These are phyloP conservation scores for Tubosaeta sp. DNA, from an alignment of 768 basidiomycete genomes.

Conservation along the genomic window DNA sequence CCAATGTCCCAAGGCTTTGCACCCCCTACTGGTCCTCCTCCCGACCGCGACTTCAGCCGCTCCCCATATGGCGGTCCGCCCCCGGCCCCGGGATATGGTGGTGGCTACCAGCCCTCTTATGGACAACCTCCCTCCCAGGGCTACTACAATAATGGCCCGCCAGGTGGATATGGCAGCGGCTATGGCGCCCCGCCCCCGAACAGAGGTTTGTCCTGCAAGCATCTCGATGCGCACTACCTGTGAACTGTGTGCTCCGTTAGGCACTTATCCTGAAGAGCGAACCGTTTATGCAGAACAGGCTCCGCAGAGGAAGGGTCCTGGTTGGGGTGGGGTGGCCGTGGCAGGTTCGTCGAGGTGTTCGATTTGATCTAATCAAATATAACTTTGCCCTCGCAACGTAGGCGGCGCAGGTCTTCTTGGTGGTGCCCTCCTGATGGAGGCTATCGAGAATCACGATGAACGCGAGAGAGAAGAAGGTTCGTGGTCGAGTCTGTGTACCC, in stretches of 20 bases:
- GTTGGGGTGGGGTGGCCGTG: slow-evolving; percentile 44
- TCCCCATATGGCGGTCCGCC: slow-evolving; percentile 25
- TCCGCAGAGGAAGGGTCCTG: slow-evolving; percentile 43
- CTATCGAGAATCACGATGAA: slow-evolving; percentile 42
- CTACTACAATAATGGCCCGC: slow-evolving; percentile 15
- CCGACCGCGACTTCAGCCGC: slow-evolving; percentile 29
- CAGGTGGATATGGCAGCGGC: slow-evolving; percentile 13
- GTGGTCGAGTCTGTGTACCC: slow-evolving; percentile 2
- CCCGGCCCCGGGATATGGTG: slow-evolving; percentile 21
- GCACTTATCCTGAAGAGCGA: slow-evolving; percentile 31
- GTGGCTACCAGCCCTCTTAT: slow-evolving; percentile 16
- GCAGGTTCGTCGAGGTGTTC: slow-evolving; percentile 36
- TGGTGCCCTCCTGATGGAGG: slow-evolving; percentile 52
- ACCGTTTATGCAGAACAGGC: slow-evolving; percentile 35
- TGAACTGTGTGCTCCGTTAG: slow-evolving; percentile 15
- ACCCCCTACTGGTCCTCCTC: slow-evolving; percentile 43
- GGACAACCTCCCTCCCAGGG: slow-evolving; percentile 5
- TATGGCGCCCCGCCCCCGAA: slow-evolving; percentile 12
- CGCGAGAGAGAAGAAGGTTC: slow-evolving; percentile 32
- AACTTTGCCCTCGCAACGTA: slow-evolving; percentile 15
- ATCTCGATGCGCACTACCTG: neutral
- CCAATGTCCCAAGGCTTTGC: slow-evolving; percentile 32
- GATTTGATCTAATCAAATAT: neutral
- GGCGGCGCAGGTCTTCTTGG: slow-evolving; percentile 67
- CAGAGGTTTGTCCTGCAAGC: slow-evolving; percentile 19